Evolutionary conservation across 192 early-diverging fungal species (phyloP), one percentile per base, ranked within the genome.

Genomic region (Pilaira anomala): DNA sequence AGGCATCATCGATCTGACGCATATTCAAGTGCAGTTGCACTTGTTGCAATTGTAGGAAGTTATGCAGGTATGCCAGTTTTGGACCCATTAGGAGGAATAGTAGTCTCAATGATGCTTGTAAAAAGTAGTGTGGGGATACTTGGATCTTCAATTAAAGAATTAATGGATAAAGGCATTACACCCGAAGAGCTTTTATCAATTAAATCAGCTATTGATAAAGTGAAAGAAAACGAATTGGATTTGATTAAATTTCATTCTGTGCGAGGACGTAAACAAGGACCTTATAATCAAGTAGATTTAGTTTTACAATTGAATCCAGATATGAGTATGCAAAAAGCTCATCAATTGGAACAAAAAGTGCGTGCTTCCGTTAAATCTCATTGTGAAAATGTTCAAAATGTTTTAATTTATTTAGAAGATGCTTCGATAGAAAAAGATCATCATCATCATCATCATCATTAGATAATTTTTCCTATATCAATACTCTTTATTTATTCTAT

Each of bases 1-100:
- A 78, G 76, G 88, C 92, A 94, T 55, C 92, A 94, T 63, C 88
- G 92, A 28, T 83, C 83, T 45, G 92, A 94, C 70, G 87, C 88
- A 4, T 72, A 78, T 72, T 85, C 85, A 18, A 87, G 86, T 45
- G 41, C 88, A 24, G 87, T 94, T 22, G 88, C 89, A 0, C 71
- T 91, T 2, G 87, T 65, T 33, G 89, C 89, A 4, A 90, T 94
- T 30, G 85, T 74, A 12, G 92, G 92, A 1, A 85, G 85, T 19
- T 84, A 85, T 53, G 62, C 84, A 59, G 92, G 92, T 11, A 69
- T 87, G 14, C 82, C 84, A 13, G 74, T 87, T 48, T 64, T 92
- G 14, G 92, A 94, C 65, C 87, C 92, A 0, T 48, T 92, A 3
- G 89, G 92, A 25, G 90, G 90, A 5, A 66, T 92, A 11, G 65